Evolutionary conservation across 2,329 filamentous ascomycete genomes (phyloP).

Genomic region (Cladophialophora exuberans): DNA sequence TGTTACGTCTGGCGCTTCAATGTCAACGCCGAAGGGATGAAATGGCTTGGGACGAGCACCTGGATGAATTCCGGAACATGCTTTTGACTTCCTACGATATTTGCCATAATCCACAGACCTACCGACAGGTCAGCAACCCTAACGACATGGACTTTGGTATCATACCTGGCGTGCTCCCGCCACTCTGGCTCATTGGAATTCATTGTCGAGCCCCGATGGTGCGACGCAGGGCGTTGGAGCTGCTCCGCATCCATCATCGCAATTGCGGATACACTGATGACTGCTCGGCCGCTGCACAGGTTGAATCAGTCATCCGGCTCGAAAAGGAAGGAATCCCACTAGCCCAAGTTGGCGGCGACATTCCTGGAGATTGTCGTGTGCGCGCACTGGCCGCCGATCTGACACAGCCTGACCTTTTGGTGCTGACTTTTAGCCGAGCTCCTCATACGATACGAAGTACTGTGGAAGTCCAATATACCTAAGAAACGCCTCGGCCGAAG

Average conservation of each 20-base stretch:
- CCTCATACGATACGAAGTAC: background rate
- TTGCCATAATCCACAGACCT: background rate
- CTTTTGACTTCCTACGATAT: background rate
- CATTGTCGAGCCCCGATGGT: background rate
- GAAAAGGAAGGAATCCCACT: constrained; percentile 1
- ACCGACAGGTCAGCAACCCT: background rate
- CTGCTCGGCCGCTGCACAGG: background rate
- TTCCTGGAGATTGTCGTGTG: background rate
- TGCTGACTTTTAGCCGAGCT: background rate
- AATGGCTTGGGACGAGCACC: background rate
- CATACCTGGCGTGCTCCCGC: background rate
- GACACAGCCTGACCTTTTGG: background rate
- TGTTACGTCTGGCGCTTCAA: background rate
- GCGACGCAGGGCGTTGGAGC: background rate
- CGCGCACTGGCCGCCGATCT: background rate
- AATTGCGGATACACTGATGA: background rate
- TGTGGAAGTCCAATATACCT: background rate
- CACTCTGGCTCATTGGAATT: background rate
- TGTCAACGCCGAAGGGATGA: background rate
- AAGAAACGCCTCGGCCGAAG: background rate
- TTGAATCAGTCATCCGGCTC: background rate
- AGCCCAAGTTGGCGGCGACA: background rate
- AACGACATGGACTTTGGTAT: constrained; percentile 1
- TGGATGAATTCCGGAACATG: background rate
- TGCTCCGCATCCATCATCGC: background rate